phyloP scores from a whole-genome alignment of 768 basidiomycete species.

The Russula emetica region DNA sequence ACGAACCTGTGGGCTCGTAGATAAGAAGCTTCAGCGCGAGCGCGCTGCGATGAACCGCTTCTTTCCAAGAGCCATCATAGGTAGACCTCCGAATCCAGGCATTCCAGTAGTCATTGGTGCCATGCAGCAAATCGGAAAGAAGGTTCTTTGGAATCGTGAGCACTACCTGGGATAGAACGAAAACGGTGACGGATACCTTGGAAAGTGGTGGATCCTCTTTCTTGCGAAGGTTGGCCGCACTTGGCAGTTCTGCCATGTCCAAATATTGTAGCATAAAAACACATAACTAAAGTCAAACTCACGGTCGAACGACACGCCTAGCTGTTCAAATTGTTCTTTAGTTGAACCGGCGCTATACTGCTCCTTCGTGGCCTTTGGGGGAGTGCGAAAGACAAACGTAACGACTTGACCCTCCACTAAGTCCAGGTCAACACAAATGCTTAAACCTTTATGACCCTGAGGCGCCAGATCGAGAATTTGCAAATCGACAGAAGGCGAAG shows the following conservation, averaged over 20 bases:
- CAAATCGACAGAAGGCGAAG: constrained; percentile 52
- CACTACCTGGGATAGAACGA: neutral
- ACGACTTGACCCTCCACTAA: constrained; percentile 83
- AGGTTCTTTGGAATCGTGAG: constrained; percentile 42
- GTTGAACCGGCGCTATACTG: constrained; percentile 35
- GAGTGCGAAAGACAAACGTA: constrained; percentile 80
- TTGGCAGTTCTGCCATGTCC: constrained; percentile 38
- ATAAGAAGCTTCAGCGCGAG: constrained; percentile 91
- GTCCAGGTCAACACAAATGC: constrained; percentile 52
- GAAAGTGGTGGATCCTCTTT: constrained; percentile 72
- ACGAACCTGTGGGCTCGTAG: constrained; percentile 78
- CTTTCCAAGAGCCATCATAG: constrained; percentile 93
- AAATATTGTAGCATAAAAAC: neutral
- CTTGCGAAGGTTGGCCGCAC: constrained; percentile 44
- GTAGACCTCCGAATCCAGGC: constrained; percentile 86
- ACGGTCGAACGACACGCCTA: constrained; percentile 48
- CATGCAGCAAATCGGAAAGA: constrained; percentile 52
- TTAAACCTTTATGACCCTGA: constrained; percentile 73
- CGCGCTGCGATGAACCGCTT: constrained; percentile 88
- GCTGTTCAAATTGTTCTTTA: constrained; percentile 38
- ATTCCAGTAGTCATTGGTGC: constrained; percentile 81
- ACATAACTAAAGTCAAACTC: constrained; percentile 21
- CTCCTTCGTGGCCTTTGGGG: constrained; percentile 41
- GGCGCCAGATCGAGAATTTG: constrained; percentile 58
- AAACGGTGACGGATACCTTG: constrained; percentile 38